Evolutionary conservation across 495 filamentous ascomycete species (phyloP), one percentile per base, ranked within the genome.

Genomic region (Letharia columbiana): DNA sequence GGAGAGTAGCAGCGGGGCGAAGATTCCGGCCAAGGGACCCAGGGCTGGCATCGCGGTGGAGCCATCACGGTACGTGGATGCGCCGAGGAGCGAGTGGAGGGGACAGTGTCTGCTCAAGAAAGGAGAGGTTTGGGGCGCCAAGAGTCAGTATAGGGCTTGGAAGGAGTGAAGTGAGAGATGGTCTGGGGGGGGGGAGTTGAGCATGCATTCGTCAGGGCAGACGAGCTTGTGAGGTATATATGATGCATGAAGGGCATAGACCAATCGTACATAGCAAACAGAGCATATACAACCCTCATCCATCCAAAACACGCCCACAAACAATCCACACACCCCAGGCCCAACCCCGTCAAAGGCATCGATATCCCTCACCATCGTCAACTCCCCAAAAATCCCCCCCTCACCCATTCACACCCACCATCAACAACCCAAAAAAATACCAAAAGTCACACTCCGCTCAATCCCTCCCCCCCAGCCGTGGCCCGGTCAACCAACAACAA

Each of bases 31-130:
- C 0, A 83, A 89, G 23, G 82, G 78, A 0, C 71, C 84, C 13
- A 82, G 90, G 47, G 82, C 86, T 23, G 93, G 90, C 0, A 93
- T 96, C 77, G 94, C 91, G 75, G 84, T 96, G 31, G 94, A 98
- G 78, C 91, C 93, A 0, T 89, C 89, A 71, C 83, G 94, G 13
- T 97, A 87, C 71, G 89, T 96, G 62, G 92, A 98, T 33, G 81
- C 86, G 70, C 96, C 95, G 70, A 86, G 86, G 64, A 81, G 85
- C 4, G 86, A 87, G 68, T 95, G 92, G 90, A 87, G 83, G 76
- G 76, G 74, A 8, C 88, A 88, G 84, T 85, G 92, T 67, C 67
- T 91, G 35, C 73, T 96, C 61, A 90, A 87, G 81, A 89, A 86
- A 78, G 91, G 91, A 8, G 78, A 92, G 78, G 81, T 83, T 66